A percentile compares a stretch with the other conserved stretches of the same genome.
Conservation (phyloP, 2,329 filamentous ascomycete species). For the Nemania diffusa region DNA sequence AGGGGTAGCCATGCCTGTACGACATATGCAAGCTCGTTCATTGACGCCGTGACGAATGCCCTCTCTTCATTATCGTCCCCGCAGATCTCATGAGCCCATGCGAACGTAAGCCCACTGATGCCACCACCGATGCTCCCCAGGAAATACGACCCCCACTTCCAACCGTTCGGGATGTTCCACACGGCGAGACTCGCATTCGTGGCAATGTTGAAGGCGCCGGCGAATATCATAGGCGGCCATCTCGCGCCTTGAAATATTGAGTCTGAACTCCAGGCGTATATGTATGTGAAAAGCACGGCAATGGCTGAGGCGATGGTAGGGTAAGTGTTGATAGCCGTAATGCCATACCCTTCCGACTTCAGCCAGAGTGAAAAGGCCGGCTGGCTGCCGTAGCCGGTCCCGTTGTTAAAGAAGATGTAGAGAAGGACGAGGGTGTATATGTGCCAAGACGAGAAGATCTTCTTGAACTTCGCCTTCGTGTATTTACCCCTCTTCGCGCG, state of each 20-base stretch:
- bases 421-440: conserved; percentile 68
- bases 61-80: conserved; percentile 69
- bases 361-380: conserved; percentile 66
- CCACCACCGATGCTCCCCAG: conserved; percentile 63
- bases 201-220: conserved; percentile 56
- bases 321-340: conserved; percentile 57
- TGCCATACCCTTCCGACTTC: conserved; percentile 55
- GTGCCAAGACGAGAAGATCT: conserved; percentile 72
- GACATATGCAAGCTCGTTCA: conserved; percentile 77
- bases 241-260: conserved; percentile 66
- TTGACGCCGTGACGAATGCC: conserved; percentile 70
- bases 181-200: conserved; percentile 54
- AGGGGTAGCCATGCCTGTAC: conserved; percentile 76
- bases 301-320: conserved; percentile 69
- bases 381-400: conserved; percentile 56
- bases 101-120: conserved; percentile 58
- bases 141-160: conserved; percentile 73
- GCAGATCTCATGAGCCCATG: conserved; percentile 63
- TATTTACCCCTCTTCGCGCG: conserved; percentile 55
- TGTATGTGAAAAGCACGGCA: conserved; percentile 66
- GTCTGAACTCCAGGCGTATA: conserved; percentile 75
- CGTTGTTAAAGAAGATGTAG: conserved; percentile 75
- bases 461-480: conserved; percentile 62
- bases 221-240: conserved; percentile 72
- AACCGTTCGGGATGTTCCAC: conserved; percentile 60